These are phyloP conservation scores for Pseudogymnoascus sp. DNA, from an alignment of 2,329 filamentous ascomycete species.

Conservation along the genomic window DNA sequence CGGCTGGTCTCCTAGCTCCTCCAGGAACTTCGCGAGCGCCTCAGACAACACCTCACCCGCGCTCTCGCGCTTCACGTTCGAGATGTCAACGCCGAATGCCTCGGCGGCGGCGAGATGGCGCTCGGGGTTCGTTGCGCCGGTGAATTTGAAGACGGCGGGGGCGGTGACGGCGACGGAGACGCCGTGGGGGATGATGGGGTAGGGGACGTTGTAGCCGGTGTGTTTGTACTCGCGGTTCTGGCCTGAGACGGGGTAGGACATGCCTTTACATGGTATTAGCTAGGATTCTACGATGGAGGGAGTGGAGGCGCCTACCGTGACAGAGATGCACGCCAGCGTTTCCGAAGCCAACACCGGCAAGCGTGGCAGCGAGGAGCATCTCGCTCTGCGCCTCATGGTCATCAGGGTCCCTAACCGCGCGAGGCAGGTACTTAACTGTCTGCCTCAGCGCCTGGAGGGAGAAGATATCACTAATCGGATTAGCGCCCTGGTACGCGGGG, in stretches of 20 bases:
- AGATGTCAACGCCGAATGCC: slow-evolving; percentile 82
- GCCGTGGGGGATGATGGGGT: slow-evolving; percentile 86
- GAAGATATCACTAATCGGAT: slow-evolving; percentile 97
- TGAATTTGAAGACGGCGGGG: slow-evolving; percentile 91
- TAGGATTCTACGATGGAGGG: neutral
- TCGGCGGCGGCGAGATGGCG: slow-evolving; percentile 85
- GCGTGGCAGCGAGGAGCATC: slow-evolving; percentile 90
- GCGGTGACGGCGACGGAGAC: slow-evolving; percentile 92
- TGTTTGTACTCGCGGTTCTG: slow-evolving; percentile 92
- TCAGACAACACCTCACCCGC: slow-evolving; percentile 85
- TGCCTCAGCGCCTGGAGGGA: slow-evolving; percentile 74
- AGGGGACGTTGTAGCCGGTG: slow-evolving; percentile 69
- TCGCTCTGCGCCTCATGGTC: slow-evolving; percentile 88
- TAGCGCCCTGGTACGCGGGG: slow-evolving; percentile 93
- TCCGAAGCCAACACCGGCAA: slow-evolving; percentile 93
- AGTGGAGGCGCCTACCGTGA: slow-evolving; percentile 40
- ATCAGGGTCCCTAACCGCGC: slow-evolving; percentile 78
- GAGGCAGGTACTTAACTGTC: slow-evolving; percentile 87
- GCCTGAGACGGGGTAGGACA: slow-evolving; percentile 95
- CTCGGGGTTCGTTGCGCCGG: slow-evolving; percentile 82
- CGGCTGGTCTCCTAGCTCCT: slow-evolving; percentile 82
- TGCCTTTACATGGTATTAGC: slow-evolving; percentile 44
- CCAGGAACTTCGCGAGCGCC: slow-evolving; percentile 73
- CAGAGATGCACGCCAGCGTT: slow-evolving; percentile 93
- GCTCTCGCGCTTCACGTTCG: slow-evolving; percentile 78